These are phyloP conservation scores for Scheffersomyces illinoinensis DNA, from an alignment of 1,139 yeast species.

Conservation along the genomic window DNA sequence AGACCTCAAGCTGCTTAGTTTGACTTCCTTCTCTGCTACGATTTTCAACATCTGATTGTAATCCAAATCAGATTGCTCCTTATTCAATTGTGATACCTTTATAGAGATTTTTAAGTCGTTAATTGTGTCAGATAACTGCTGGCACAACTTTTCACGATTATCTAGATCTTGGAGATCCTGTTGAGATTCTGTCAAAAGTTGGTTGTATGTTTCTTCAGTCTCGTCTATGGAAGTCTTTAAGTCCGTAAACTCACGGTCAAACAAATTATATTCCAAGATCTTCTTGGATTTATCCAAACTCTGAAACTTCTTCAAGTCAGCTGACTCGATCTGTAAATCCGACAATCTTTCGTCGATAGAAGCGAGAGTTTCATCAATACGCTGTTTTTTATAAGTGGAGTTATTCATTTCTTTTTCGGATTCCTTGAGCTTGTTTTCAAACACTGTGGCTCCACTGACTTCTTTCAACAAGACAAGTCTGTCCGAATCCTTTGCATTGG, in stretches of 20 bases:
- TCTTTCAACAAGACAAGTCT: constrained; percentile 79
- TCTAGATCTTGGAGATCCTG: constrained; percentile 47
- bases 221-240: constrained; percentile 61
- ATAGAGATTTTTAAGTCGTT: constrained; percentile 38
- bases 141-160: constrained; percentile 46
- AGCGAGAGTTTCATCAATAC: constrained; percentile 72
- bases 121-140: constrained; percentile 49
- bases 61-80: constrained; percentile 51
- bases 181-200: constrained; percentile 47
- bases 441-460: constrained; percentile 93
- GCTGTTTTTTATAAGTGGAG: constrained; percentile 66
- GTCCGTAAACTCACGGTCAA: constrained; percentile 72
- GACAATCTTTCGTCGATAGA: constrained; percentile 71
- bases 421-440: constrained; percentile 78
- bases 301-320: constrained; percentile 72
- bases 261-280: constrained; percentile 71
- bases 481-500: constrained; percentile 86
- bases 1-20: constrained; percentile 31
- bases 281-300: constrained; percentile 67
- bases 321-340: constrained; percentile 80
- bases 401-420: constrained; percentile 78
- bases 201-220: constrained; percentile 60
- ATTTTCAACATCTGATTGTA: constrained; percentile 44
- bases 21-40: constrained; percentile 43
- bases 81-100: constrained; percentile 49